Conservation (phyloP, 805 yeast species). For the Candida maris region DNA sequence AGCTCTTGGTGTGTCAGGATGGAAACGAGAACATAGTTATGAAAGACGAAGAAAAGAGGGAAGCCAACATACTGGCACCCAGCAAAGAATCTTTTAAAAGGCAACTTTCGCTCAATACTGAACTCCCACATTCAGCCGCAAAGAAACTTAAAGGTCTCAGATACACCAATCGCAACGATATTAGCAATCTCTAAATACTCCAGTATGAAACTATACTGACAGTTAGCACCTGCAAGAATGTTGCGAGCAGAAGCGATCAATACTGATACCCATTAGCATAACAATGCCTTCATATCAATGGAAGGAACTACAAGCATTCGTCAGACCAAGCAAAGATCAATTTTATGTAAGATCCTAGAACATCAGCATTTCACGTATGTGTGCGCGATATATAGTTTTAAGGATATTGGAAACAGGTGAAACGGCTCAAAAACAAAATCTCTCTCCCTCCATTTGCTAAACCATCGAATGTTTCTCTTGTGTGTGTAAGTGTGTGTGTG, state of each 20-base stretch:
- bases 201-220: too few relatives aligned
- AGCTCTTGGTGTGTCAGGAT: conserved; percentile 10
- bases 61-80: not conserved
- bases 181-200: conserved; percentile 9
- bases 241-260: too few relatives aligned
- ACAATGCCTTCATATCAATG: too few relatives aligned
- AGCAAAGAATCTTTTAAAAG: conserved; percentile 10
- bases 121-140: conserved; percentile 1
- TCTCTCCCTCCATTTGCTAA: conserved; percentile 19
- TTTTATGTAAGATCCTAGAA: too few relatives aligned
- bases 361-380: too few relatives aligned
- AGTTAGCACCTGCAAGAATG: too few relatives aligned
- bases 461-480: conserved; percentile 7
- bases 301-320: too few relatives aligned
- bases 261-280: too few relatives aligned
- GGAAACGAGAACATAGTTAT: conserved; percentile 15
- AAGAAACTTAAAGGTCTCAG: conserved; percentile 19
- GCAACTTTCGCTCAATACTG: conserved; percentile 9
- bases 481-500: conserved; percentile 16
- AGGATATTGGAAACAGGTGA: not conserved
- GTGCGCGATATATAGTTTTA: too few relatives aligned
- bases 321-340: too few relatives aligned
- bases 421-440: conserved; percentile 11
- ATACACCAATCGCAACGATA: conserved; percentile 16
- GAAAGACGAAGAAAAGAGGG: not conserved